phyloP scores from a whole-genome alignment of 805 yeast species.

The Metschnikowia amazonensis region DNA sequence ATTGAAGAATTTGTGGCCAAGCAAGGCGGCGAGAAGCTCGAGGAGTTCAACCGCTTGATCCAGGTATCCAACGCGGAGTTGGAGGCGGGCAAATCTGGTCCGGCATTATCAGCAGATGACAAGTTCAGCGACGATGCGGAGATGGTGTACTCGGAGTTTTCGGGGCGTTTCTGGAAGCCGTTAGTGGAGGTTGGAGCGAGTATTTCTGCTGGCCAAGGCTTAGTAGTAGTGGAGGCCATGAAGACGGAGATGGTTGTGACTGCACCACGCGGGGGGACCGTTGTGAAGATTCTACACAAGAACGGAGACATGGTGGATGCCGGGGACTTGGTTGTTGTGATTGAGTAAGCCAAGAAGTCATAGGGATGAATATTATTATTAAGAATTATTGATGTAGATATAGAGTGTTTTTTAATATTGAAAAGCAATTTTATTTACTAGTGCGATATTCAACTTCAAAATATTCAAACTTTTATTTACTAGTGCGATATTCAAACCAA shows the following conservation, averaged over 20 bases:
- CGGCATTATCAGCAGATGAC: conserved; percentile 44
- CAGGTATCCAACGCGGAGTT: conserved; percentile 77
- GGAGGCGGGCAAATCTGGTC: conserved; percentile 45
- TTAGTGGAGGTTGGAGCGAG: conserved; percentile 73
- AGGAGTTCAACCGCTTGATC: conserved; percentile 79
- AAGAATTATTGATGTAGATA: no score
- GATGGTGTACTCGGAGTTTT: conserved; percentile 85
- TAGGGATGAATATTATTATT: no score
- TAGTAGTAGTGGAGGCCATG: conserved; percentile 95
- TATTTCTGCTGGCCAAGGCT: conserved; percentile 71
- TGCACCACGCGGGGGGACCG: conserved; percentile 69
- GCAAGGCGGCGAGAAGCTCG: conserved; percentile 79
- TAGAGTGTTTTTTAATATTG: no score
- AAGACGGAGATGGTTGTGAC: conserved; percentile 92
- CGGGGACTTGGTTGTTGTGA: conserved; percentile 89
- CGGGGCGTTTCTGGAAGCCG: conserved; percentile 98
- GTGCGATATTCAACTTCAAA: no score
- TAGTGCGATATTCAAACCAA: no score
- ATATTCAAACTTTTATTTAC: no score
- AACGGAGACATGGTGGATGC: conserved; percentile 97
- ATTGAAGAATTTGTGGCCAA: conserved; percentile 63
- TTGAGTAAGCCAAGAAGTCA: no score
- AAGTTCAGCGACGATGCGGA: conserved; percentile 74
- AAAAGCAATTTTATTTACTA: no score
- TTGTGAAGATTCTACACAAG: conserved; percentile 64